Conservation (phyloP, 176 grass and related monocot species). For the Tuctoria greenei region DNA sequence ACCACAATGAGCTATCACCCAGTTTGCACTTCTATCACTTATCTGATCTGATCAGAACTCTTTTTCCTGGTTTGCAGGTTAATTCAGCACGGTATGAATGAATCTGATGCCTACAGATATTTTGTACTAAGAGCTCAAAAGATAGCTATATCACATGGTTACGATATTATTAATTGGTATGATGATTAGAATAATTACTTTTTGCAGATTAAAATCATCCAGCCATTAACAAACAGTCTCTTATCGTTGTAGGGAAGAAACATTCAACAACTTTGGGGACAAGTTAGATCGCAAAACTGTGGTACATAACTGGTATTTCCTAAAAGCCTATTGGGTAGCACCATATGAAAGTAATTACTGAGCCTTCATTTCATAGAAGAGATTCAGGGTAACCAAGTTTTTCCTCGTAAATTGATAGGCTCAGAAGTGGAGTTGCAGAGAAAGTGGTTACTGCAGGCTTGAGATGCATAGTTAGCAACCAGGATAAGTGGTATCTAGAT, state of each 20-base stretch:
- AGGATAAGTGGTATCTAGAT: constrained; percentile 97
- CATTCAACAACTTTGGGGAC: constrained; percentile 85
- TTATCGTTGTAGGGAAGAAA: constrained; percentile 79
- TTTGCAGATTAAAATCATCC: constrained; percentile 4
- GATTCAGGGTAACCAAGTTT: constrained; percentile 21
- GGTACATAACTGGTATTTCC: constrained; percentile 93
- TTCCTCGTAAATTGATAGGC: constrained; percentile 47
- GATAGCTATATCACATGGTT: constrained; percentile 82
- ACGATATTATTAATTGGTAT: constrained; percentile 84
- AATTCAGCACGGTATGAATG: constrained; percentile 70
- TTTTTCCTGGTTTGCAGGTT: constrained; percentile 52
- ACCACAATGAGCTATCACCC: no score
- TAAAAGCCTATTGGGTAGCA: neutral
- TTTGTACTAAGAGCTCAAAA: constrained; percentile 85
- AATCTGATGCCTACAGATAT: constrained; percentile 73
- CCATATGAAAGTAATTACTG: constrained; percentile 2
- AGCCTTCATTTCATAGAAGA: constrained; percentile 2
- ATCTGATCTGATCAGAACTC: constrained; percentile 21
- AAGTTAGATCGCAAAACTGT: constrained; percentile 75
- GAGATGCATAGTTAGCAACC: constrained; percentile 93
- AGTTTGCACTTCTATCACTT: neutral
- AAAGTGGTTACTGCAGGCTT: constrained; percentile 69
- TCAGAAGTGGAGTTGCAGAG: constrained; percentile 68
- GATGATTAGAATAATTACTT: constrained; percentile 6
- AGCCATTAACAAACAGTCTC: constrained; percentile 22